Conservation (phyloP, 345 rosid genomes). For the Lepidium didymum region DNA sequence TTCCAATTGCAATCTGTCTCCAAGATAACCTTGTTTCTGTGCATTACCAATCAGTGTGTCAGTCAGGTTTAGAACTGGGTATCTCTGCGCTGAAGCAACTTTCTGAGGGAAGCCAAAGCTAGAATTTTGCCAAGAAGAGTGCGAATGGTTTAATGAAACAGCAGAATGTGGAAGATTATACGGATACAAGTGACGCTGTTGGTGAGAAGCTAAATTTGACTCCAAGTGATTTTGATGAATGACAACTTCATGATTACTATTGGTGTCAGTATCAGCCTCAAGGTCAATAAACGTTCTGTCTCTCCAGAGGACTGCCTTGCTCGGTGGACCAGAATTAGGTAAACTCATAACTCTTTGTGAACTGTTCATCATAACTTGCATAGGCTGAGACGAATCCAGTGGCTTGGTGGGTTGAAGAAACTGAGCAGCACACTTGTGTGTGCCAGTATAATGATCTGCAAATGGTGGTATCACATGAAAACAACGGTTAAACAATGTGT, state of each 20-base stretch:
- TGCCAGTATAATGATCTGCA: constrained; percentile 27
- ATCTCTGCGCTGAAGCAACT: constrained; percentile 41
- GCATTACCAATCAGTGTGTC: constrained; percentile 37
- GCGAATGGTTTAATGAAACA: constrained; percentile 45
- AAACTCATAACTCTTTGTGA: constrained; percentile 38
- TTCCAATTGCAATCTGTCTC: constrained; percentile 44
- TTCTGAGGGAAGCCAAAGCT: constrained; percentile 46
- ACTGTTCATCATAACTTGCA: constrained; percentile 28
- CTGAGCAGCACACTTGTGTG: constrained; percentile 16
- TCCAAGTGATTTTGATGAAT: constrained; percentile 35
- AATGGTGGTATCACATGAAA: neutral
- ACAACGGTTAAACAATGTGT: neutral
- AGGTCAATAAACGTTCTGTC: constrained; percentile 41
- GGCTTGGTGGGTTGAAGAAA: constrained; percentile 23
- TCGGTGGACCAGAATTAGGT: constrained; percentile 45
- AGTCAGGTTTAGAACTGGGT: constrained; percentile 41
- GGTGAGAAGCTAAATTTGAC: constrained; percentile 40
- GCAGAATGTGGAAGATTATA: constrained; percentile 37
- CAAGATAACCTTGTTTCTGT: constrained; percentile 47
- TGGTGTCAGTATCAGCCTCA: constrained; percentile 37
- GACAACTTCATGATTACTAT: constrained; percentile 31
- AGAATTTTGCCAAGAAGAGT: constrained; percentile 50
- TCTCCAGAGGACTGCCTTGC: constrained; percentile 44
- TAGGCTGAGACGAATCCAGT: constrained; percentile 5
- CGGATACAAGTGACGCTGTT: constrained; percentile 32